Evolutionary conservation across 164 flowering plant species (phyloP).

Genomic region (Nymphaea thermarum): DNA sequence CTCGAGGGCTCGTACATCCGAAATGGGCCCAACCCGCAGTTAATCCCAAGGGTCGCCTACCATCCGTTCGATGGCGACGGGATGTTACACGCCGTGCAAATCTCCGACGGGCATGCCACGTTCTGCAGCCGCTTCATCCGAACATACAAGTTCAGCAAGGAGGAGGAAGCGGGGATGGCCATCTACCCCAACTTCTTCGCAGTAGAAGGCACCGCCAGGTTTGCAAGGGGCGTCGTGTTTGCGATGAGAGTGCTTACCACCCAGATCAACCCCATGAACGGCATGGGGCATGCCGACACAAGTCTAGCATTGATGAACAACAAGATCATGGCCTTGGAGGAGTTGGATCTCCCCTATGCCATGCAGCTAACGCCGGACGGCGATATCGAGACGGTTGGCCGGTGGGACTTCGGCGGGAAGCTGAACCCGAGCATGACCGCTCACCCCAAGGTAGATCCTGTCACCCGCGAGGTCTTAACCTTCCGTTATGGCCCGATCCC

Average conservation of each 20-base stretch:
- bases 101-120: slow-evolving; percentile 46
- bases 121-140: slow-evolving; percentile 67
- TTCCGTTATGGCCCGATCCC: slow-evolving; percentile 53
- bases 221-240: slow-evolving; percentile 33
- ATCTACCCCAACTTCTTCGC: slow-evolving; percentile 56
- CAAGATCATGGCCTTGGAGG: slow-evolving; percentile 49
- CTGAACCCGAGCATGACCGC: slow-evolving; percentile 64
- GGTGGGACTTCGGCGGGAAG: slow-evolving; percentile 49
- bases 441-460: slow-evolving; percentile 63
- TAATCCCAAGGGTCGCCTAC: slow-evolving; percentile 72
- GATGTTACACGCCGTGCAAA: slow-evolving; percentile 69
- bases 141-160: slow-evolving; percentile 52
- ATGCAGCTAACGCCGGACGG: slow-evolving; percentile 33
- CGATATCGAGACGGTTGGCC: slow-evolving; percentile 53
- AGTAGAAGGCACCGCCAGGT: slow-evolving; percentile 36
- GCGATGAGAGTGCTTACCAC: slow-evolving; percentile 38
- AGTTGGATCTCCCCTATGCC: slow-evolving; percentile 64
- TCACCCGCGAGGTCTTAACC: slow-evolving; percentile 57
- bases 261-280: slow-evolving; percentile 36
- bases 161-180: slow-evolving; percentile 28
- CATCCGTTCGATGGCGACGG: slow-evolving; percentile 91
- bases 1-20: slow-evolving; percentile 76
- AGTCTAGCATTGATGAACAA: slow-evolving; percentile 46
- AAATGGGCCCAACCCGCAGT: slow-evolving; percentile 80
- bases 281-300: slow-evolving; percentile 67